phyloP scores from a whole-genome alignment of 2,329 filamentous ascomycete species.

The Podosphaera leucotricha region DNA sequence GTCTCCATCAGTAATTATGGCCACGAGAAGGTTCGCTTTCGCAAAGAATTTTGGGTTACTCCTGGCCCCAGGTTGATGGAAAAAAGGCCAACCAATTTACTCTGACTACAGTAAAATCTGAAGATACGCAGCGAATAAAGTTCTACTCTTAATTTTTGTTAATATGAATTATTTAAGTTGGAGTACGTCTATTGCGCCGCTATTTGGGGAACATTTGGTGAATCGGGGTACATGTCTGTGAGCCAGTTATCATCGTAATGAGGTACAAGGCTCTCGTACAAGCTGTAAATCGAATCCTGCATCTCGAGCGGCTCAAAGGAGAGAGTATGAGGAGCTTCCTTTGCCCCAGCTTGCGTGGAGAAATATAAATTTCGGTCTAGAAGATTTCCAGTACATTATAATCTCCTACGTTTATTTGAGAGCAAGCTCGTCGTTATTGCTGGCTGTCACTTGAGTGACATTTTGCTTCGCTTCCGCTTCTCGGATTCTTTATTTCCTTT shows the following conservation, averaged over 20 bases:
- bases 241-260: not conserved
- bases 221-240: not conserved
- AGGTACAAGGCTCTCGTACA: not conserved
- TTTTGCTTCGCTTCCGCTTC: not conserved
- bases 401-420: not conserved
- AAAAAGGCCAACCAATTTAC: not conserved
- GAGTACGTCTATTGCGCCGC: not conserved
- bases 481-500: not conserved
- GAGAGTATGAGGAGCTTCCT: not conserved
- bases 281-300: not conserved
- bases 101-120: not conserved
- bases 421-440: not conserved
- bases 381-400: not conserved
- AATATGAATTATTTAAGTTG: not conserved
- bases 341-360: not conserved
- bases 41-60: not conserved
- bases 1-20: not conserved
- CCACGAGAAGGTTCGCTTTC: not conserved
- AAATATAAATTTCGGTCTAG: not conserved
- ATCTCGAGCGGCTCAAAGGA: not conserved
- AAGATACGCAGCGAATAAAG: not conserved
- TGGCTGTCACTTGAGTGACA: not conserved
- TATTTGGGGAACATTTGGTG: not conserved
- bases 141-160: not conserved
- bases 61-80: not conserved